A percentile compares a stretch with the other conserved stretches of the same genome.
Conservation (phyloP, 2,329 filamentous ascomycete species). For the Penicillium brasilianum region DNA sequence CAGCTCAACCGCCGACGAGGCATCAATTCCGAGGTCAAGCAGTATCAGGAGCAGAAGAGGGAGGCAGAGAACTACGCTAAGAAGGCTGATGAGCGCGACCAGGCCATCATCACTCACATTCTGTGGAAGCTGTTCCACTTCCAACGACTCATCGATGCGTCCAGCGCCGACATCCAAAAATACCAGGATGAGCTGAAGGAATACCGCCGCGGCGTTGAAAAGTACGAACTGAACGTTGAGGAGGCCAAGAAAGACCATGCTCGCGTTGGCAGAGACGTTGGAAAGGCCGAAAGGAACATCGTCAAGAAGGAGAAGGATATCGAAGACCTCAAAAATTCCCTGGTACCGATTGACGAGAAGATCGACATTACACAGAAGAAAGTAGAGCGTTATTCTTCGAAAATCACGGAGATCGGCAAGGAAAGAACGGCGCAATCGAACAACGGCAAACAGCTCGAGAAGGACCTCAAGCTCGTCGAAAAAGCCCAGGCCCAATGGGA, state of each 20-base stretch:
- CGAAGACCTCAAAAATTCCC: slow-evolving; percentile 80
- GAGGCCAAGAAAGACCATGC: slow-evolving; percentile 83
- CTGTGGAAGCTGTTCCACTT: slow-evolving; percentile 97
- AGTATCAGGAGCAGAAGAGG: slow-evolving; percentile 94
- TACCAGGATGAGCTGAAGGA: slow-evolving; percentile 96
- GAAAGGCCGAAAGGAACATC: slow-evolving; percentile 82
- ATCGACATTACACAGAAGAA: slow-evolving; percentile 77
- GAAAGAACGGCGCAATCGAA: slow-evolving; percentile 75
- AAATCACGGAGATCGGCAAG: slow-evolving; percentile 72
- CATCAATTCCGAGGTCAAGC: slow-evolving; percentile 97
- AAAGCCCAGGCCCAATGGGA: slow-evolving; percentile 91
- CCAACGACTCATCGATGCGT: slow-evolving; percentile 90
- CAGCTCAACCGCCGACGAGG: slow-evolving; percentile 87
- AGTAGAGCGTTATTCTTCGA: slow-evolving; percentile 68
- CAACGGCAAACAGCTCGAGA: slow-evolving; percentile 74
- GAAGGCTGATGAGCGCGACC: slow-evolving; percentile 87
- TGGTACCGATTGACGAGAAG: slow-evolving; percentile 92
- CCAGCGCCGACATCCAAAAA: slow-evolving; percentile 84
- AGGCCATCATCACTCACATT: slow-evolving; percentile 89
- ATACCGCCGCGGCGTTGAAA: slow-evolving; percentile 82
- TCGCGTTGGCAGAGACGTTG: slow-evolving; percentile 74
- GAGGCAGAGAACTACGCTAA: slow-evolving; percentile 92
- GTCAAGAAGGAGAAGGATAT: slow-evolving; percentile 84
- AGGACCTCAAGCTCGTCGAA: slow-evolving; percentile 80
- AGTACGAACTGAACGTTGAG: slow-evolving; percentile 79